Conservation (phyloP, 129 eudicot species). For the Centrapalus pauciflorus region DNA sequence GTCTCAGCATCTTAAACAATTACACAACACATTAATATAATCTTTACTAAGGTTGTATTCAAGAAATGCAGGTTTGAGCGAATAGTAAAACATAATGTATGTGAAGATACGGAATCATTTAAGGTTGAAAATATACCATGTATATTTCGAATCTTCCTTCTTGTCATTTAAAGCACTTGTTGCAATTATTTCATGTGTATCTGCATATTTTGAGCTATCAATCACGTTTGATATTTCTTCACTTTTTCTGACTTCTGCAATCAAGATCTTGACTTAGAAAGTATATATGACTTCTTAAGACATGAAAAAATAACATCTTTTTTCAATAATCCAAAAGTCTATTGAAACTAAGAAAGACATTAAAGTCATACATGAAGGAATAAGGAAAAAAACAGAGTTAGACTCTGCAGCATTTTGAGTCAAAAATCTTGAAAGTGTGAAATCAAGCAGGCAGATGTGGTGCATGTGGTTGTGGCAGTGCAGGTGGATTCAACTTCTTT, state of each 20-base stretch:
- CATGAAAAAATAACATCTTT: background rate
- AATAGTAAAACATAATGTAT: background rate
- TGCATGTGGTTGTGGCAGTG: background rate
- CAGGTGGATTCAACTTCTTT: slow-evolving; percentile 36
- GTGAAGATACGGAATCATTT: too few species aligned
- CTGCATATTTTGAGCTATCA: too few species aligned
- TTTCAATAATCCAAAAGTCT: background rate
- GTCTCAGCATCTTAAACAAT: background rate
- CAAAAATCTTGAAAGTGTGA: background rate
- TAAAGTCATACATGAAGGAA: background rate
- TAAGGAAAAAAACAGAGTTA: background rate
- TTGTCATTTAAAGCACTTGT: too few species aligned
- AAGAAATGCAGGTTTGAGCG: background rate
- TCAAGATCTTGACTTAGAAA: background rate
- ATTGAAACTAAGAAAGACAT: background rate
- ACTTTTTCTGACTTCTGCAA: too few species aligned
- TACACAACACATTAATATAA: background rate
- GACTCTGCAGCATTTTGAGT: background rate
- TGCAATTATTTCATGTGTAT: too few species aligned
- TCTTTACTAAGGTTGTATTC: background rate
- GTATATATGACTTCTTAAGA: background rate
- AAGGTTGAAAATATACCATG: background rate
- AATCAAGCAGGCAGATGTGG: slow-evolving; percentile 23
- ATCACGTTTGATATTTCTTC: background rate
- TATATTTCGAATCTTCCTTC: too few species aligned